phyloP scores from a whole-genome alignment of 352 stramenopile species.

The Phytophthora megakarya region DNA sequence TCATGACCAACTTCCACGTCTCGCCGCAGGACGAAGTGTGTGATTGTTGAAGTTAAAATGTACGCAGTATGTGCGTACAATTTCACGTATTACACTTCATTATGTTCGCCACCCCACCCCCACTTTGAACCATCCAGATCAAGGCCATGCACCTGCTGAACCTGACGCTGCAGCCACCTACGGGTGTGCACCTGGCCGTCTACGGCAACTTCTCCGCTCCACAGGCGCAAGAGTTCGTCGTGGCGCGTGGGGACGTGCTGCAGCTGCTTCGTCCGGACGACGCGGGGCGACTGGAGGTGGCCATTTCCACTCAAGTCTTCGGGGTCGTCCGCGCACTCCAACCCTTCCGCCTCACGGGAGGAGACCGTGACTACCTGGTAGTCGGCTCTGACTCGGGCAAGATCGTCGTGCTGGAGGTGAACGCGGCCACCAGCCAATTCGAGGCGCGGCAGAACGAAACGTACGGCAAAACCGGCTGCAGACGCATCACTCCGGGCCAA shows the following conservation, averaged over 20 bases:
- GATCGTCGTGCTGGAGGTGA: conserved; percentile 96
- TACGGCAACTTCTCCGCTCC: conserved; percentile 93
- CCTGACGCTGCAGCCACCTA: conserved; percentile 86
- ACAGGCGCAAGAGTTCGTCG: conserved; percentile 95
- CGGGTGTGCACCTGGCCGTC: conserved; percentile 79
- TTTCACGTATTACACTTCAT: conserved; percentile 2
- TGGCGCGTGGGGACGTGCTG: conserved; percentile 92
- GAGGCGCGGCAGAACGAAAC: conserved; percentile 93
- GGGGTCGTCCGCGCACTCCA: conserved; percentile 92
- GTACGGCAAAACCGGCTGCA: conserved; percentile 96
- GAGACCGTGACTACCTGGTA: conserved; percentile 95
- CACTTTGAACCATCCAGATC: conserved; percentile 4
- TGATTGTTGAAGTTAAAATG: conserved; percentile 4
- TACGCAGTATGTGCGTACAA: background rate
- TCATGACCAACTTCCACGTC: conserved; percentile 90
- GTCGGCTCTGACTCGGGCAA: conserved; percentile 96
- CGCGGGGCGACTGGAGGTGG: conserved; percentile 67
- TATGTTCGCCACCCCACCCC: background rate
- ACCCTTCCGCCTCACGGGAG: conserved; percentile 87
- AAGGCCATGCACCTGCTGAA: conserved; percentile 85
- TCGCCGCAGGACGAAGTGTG: too few species aligned
- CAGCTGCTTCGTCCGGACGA: conserved; percentile 92
- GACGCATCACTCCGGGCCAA: conserved; percentile 97
- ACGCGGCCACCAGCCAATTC: conserved; percentile 75
- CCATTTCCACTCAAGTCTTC: conserved; percentile 90